These are phyloP conservation scores for Dalbergia oliveri DNA, from an alignment of 306 rosid species.

Conservation along the genomic window DNA sequence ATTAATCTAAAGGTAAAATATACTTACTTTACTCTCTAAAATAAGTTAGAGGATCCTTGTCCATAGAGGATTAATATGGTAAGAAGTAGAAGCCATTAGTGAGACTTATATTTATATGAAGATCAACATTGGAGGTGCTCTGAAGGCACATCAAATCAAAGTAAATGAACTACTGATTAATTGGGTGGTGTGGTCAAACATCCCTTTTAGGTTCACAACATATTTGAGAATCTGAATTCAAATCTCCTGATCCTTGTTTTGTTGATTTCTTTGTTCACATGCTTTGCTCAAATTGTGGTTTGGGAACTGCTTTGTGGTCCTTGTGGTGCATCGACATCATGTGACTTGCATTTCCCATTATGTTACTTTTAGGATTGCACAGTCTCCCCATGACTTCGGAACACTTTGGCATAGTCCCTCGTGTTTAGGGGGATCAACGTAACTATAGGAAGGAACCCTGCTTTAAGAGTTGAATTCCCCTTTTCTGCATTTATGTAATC, in stretches of 20 bases:
- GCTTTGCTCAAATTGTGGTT: conserved; percentile 30
- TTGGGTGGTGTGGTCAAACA: conserved; percentile 36
- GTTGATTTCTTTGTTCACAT: conserved; percentile 22
- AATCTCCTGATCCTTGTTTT: background rate
- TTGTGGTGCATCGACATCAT: conserved; percentile 10
- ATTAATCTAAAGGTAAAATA: too few species aligned
- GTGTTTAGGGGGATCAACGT: conserved; percentile 10
- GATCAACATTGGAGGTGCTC: too few species aligned
- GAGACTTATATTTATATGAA: too few species aligned
- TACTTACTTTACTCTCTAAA: too few species aligned
- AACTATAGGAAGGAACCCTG: background rate
- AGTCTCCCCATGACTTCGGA: conserved; percentile 33
- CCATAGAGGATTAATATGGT: too few species aligned
- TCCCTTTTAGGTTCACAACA: conserved; percentile 6
- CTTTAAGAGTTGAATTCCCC: conserved; percentile 8
- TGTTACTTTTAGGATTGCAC: background rate
- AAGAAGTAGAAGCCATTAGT: too few species aligned
- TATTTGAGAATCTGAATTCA: conserved; percentile 12
- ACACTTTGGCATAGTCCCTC: conserved; percentile 17
- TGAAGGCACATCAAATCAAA: background rate
- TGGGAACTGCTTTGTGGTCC: conserved; percentile 5
- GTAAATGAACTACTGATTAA: conserved; percentile 3
- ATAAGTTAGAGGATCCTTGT: too few species aligned
- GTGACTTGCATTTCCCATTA: conserved; percentile 24
- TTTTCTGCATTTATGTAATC: background rate